Percentiles rank a stretch among this genome's conserved stretches.
Evolutionary conservation across 1,284 basidiomycete species (phyloP).

Genomic region (Phylloporus gajari): DNA sequence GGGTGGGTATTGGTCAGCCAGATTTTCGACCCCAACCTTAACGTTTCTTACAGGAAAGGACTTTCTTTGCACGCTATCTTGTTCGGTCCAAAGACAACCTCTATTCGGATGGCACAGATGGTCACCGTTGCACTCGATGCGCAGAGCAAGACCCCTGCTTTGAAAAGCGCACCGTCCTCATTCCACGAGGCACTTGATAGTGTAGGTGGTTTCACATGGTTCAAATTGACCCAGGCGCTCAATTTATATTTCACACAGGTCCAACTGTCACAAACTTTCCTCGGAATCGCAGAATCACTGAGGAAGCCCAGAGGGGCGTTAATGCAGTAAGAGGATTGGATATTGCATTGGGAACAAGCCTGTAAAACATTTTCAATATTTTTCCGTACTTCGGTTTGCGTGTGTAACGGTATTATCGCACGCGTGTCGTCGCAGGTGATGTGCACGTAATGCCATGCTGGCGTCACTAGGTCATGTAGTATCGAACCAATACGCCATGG

Average conservation of each 20-base stretch:
- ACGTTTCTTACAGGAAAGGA: constrained; percentile 53
- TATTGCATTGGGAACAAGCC: background rate
- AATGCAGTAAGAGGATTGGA: constrained; percentile 33
- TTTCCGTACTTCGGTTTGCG: background rate
- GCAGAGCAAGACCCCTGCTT: constrained; percentile 49
- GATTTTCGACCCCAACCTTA: background rate
- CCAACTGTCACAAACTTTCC: constrained; percentile 65
- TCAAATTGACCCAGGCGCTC: background rate
- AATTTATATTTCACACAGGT: constrained; percentile 48
- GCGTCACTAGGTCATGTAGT: no score
- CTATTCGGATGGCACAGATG: constrained; percentile 58
- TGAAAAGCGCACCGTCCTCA: constrained; percentile 53
- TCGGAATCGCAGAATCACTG: constrained; percentile 67
- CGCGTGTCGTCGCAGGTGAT: no score
- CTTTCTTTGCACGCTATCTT: constrained; percentile 68
- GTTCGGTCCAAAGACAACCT: constrained; percentile 56
- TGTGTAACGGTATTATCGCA: no score
- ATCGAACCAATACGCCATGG: no score
- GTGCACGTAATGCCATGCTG: no score
- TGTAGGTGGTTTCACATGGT: constrained; percentile 41
- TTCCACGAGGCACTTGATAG: constrained; percentile 65
- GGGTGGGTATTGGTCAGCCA: constrained; percentile 50
- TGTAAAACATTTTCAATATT: background rate
- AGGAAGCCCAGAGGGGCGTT: constrained; percentile 62
- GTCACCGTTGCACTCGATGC: constrained; percentile 60